phyloP scores from a whole-genome alignment of 2,329 filamentous ascomycete species.

The Thelonectria blattea region DNA sequence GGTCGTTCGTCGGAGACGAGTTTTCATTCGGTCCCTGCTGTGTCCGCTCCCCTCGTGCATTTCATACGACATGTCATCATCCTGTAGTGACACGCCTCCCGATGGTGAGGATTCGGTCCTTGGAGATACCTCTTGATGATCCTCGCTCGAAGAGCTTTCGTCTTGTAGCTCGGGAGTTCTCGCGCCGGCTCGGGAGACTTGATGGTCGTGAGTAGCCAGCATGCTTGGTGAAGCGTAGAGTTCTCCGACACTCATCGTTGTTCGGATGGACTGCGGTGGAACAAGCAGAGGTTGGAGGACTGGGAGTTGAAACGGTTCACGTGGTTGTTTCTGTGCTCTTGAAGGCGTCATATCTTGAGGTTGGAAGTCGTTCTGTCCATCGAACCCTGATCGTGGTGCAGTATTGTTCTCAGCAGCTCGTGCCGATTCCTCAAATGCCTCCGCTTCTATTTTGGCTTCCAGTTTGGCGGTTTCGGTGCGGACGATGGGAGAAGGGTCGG shows the following conservation, averaged over 20 bases:
- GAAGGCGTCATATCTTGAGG: not conserved
- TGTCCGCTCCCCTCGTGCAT: slow-evolving; percentile 43
- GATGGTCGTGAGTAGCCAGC: not conserved
- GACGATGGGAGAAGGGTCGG: slow-evolving; percentile 16
- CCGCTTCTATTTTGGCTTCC: slow-evolving; percentile 13
- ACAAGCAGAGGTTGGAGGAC: not conserved
- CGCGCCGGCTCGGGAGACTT: not conserved
- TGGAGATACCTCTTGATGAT: not conserved
- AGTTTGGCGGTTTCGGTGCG: slow-evolving; percentile 12
- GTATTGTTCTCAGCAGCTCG: not conserved
- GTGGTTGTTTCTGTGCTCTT: not conserved
- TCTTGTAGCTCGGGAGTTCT: slow-evolving; percentile 2
- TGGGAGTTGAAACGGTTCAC: not conserved
- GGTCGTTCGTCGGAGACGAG: slow-evolving; percentile 40
- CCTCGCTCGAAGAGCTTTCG: slow-evolving; percentile 1
- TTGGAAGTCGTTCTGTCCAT: not conserved
- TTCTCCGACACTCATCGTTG: not conserved
- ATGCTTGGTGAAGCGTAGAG: not conserved
- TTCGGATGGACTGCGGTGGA: not conserved
- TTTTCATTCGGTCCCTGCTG: slow-evolving; percentile 38
- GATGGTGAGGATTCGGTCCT: slow-evolving; percentile 12
- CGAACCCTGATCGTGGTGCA: not conserved
- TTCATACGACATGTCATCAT: slow-evolving; percentile 28
- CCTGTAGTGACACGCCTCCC: slow-evolving; percentile 20
- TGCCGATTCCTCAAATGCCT: slow-evolving; percentile 1